Percentiles rank a stretch among this genome's conserved stretches.
These are phyloP conservation scores for Arachis stenosperma DNA, from an alignment of 306 rosid species.

Conservation along the genomic window DNA sequence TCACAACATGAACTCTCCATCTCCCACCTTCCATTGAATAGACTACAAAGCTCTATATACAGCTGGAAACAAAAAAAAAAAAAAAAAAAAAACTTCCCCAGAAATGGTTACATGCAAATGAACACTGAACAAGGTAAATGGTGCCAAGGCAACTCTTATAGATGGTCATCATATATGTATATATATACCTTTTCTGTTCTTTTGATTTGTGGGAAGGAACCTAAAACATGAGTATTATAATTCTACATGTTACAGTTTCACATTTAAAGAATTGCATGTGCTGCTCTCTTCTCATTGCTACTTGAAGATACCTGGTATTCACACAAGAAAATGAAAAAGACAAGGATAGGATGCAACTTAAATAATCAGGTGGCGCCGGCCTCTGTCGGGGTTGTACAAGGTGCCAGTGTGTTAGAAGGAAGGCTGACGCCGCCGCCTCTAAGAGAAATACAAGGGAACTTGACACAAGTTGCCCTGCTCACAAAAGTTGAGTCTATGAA, in stretches of 20 bases:
- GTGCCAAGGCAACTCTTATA: conserved; percentile 32
- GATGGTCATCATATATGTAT: conserved; percentile 27
- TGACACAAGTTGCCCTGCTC: background rate
- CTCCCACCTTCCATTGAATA: background rate
- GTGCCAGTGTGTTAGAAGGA: background rate
- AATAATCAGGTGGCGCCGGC: background rate
- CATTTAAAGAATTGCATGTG: background rate
- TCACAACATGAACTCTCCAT: background rate
- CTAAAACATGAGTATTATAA: background rate
- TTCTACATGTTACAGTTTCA: conserved; percentile 1
- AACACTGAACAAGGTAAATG: background rate
- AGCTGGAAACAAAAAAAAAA: conserved; percentile 23
- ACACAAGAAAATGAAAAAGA: background rate
- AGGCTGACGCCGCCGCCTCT: background rate
- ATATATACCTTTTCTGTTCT: conserved; percentile 22
- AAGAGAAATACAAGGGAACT: background rate
- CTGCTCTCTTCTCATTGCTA: background rate
- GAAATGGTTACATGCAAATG: conserved; percentile 6
- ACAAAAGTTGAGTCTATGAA: background rate
- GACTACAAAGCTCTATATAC: conserved; percentile 10
- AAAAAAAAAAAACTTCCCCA: background rate
- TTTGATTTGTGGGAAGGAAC: background rate
- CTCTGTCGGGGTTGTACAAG: background rate
- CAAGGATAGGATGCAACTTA: background rate
- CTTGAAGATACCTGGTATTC: conserved; percentile 6